Base-by-base conservation (phyloP, 208 protist species). In the Wallacemonas collosoma region DNA sequence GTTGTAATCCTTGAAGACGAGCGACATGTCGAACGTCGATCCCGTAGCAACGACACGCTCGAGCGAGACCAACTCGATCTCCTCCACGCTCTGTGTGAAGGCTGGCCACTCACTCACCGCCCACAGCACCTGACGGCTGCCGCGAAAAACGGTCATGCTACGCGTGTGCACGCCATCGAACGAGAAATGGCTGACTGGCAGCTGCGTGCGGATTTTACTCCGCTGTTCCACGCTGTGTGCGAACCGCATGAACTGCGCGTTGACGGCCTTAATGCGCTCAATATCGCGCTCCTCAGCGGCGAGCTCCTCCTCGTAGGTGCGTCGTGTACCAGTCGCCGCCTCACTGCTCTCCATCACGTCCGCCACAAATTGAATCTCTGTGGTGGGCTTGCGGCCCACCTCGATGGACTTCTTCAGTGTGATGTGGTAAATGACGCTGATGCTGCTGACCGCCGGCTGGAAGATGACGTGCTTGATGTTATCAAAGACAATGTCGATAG, bases 391-490 rank as follows among this genome's bases (percentile, higher is more conserved):
- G 55, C 98, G 98, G 63, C 97, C 97, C 67, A 99, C 86, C 78
- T 99, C 97, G n/a, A 99, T 90, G 2, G 89, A 83, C 81, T 98
- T 92, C 58, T 98, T 89, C 15, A 99, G 85, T 53, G 99, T 98
- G 43, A 99, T 89, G 80, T 99, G 98, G 68, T 99, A 93, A 68
- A 99, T 87, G 2, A 98, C 96, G 44, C 86, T 80, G 39, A 98
- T 94, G 40, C 86, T 79, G 44, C 97, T 93, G 43, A 98, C 85
- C 15, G 89, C 92, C 1, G 95, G 95, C 79, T 99, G 98, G 68
- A 99, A 99, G 68, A 99, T 98, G 68, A 98, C 83, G 80, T 99
- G 94, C 75, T 97, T 97, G 54, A 99, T 94, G 76, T 99, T 99
- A 17, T 93, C 90, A 73, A 98, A 99, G 3, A 97, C 61, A 48